Percentiles rank a stretch among this genome's conserved stretches.
Conservation (phyloP, 2,329 filamentous ascomycete genomes). For the Penicillium sp. region DNA sequence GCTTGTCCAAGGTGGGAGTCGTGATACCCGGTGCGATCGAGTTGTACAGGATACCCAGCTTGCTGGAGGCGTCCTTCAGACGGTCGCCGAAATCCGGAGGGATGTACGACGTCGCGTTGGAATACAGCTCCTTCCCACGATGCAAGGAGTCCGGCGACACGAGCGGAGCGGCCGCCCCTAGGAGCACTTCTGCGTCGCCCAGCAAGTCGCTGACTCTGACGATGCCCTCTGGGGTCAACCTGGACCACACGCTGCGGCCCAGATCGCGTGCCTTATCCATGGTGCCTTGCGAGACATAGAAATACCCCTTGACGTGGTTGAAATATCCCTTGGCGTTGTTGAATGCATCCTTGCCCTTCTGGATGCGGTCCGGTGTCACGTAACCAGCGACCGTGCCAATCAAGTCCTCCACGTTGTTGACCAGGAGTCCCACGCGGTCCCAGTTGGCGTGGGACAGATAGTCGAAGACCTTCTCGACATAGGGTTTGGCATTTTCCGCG, state of each 20-base stretch:
- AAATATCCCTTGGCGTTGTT: not conserved
- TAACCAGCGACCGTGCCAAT: not conserved
- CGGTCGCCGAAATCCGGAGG: not conserved
- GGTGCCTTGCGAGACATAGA: not conserved
- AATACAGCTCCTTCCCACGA: not conserved
- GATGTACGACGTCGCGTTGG: not conserved
- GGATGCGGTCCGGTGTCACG: not conserved
- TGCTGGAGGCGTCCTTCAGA: not conserved
- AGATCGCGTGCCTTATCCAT: not conserved
- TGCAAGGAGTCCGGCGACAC: not conserved
- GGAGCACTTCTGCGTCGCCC: not conserved
- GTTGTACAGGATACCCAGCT: not conserved
- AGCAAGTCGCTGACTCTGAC: not conserved
- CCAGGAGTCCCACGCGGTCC: not conserved
- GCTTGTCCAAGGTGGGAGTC: not conserved
- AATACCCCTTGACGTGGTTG: not conserved
- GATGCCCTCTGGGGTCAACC: not conserved
- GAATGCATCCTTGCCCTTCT: not conserved
- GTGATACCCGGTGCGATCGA: not conserved
- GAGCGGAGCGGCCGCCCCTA: not conserved
- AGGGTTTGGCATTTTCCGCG: not conserved
- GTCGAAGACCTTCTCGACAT: not conserved
- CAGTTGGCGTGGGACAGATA: not conserved
- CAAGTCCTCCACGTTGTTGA: not conserved
- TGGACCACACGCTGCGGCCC: not conserved